phyloP scores from a whole-genome alignment of 495 filamentous ascomycete genomes.

The Trichoderma reesei region DNA sequence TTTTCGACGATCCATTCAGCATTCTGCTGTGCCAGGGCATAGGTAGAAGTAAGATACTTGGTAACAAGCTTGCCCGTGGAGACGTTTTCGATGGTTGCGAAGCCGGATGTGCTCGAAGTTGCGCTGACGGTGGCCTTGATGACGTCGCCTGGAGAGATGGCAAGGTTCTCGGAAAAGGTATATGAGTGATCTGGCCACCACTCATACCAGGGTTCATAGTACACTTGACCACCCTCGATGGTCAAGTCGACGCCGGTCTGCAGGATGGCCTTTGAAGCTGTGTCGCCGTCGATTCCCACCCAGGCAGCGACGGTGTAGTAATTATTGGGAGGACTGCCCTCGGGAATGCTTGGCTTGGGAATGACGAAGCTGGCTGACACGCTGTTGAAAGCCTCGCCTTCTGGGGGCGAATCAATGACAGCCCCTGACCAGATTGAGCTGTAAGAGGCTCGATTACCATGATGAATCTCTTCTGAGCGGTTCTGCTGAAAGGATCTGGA shows the following conservation, averaged over 20 bases:
- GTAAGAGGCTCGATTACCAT: conserved; percentile 28
- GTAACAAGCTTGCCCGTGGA: conserved; percentile 45
- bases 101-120: conserved; percentile 36
- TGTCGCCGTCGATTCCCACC: conserved; percentile 55
- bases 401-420: conserved; percentile 34
- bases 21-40: conserved; percentile 35
- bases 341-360: conserved; percentile 24
- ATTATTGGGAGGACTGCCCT: conserved; percentile 11
- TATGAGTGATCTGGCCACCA: conserved; percentile 51
- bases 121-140: conserved; percentile 46
- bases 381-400: conserved; percentile 30
- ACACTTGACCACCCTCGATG: conserved; percentile 22
- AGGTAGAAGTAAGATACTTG: conserved; percentile 32
- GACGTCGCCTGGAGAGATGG: conserved; percentile 43
- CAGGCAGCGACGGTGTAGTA: conserved; percentile 48
- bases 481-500: background rate
- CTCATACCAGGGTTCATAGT: conserved; percentile 54
- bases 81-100: conserved; percentile 47
- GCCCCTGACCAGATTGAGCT: conserved; percentile 53
- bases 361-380: conserved; percentile 49
- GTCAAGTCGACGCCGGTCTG: conserved; percentile 54
- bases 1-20: conserved; percentile 63
- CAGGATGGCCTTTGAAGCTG: conserved; percentile 46
- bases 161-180: conserved; percentile 37
- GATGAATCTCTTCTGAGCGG: conserved; percentile 2